phyloP scores from a whole-genome alignment of 2,329 filamentous ascomycete genomes.

The Microcyclospora tardicrescens region DNA sequence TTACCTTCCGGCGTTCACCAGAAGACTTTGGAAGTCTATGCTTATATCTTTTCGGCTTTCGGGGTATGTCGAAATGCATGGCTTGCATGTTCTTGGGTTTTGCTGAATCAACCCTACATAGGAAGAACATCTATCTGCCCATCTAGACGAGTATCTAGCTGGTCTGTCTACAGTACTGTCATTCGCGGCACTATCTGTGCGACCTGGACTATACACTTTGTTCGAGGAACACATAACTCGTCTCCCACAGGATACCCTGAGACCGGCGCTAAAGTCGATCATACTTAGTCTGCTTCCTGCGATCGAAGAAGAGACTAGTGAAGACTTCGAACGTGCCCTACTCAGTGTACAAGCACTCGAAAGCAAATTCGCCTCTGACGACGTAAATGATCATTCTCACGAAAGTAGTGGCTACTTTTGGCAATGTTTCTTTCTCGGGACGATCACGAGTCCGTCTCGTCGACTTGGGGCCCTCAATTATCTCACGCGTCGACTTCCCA shows the following conservation, averaged over 20 bases:
- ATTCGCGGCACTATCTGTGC: conserved; percentile 85
- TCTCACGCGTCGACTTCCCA: conserved; percentile 65
- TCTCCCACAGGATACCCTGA: conserved; percentile 56
- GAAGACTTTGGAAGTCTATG: conserved; percentile 90
- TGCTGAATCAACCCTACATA: conserved; percentile 3
- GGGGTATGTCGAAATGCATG: conserved; percentile 40
- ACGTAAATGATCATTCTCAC: conserved; percentile 46
- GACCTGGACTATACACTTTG: conserved; percentile 71
- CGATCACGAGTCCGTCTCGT: conserved; percentile 76
- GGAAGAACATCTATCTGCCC: conserved; percentile 48
- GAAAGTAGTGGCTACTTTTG: conserved; percentile 69
- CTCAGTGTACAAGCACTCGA: conserved; percentile 69
- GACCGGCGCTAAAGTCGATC: conserved; percentile 81
- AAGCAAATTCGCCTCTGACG: conserved; percentile 43
- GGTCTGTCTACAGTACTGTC: conserved; percentile 80
- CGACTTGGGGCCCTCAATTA: conserved; percentile 82
- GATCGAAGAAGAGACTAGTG: conserved; percentile 88
- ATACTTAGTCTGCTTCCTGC: conserved; percentile 82
- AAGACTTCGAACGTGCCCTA: conserved; percentile 86
- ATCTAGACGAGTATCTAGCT: conserved; percentile 78
- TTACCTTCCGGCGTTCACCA: conserved; percentile 95
- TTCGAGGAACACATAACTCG: conserved; percentile 68
- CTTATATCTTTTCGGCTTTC: conserved; percentile 75
- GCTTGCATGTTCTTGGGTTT: conserved; percentile 2
- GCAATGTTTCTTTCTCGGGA: conserved; percentile 92